Evolutionary conservation across 1,284 basidiomycete species (phyloP), one percentile per base, ranked within the genome.

Genomic region (Blastosporella zonata): DNA sequence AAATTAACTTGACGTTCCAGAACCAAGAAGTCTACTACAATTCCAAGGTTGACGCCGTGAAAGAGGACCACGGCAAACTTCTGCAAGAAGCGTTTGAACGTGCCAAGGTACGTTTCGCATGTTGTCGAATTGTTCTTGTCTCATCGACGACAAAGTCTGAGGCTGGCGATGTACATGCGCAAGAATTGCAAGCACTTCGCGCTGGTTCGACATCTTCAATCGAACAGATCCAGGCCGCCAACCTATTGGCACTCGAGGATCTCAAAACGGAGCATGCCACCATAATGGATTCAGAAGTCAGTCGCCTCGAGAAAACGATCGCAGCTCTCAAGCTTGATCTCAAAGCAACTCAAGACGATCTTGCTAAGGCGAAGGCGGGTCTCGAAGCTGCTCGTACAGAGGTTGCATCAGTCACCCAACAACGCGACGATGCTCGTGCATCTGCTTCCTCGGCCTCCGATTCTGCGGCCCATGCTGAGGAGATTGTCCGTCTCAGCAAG

Each of bases 271-370:
- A 88, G 48, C 84, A 90, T 54, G 70, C 77, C 40, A 73, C 74
- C 17, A 56, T 65, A 5, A 68, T 89, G 15, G 80, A 83, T 44
- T 71, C 73, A 22, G 75, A 86, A 58, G 70, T 79, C 34, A 75
- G 76, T 53, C 65, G 64, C 1, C 68, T 85, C 17, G 80, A 86
- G 64, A 87, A 90, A 68, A 75, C 80, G 60, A 74, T 89, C 46
- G 72, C 69, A 44, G 77, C 67, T 47, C 71, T 83, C 55, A 78
- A 67, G 43, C 66, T 90, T 31, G 87, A 92, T 59, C 76, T 91
- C 41, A 88, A 84, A 62, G 90, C 87, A 7, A 89, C 90, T 0
- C 80, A 84, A 59, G 88, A 91, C 52, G 90, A 91, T 60, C 79
- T 92, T 31, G 62, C 74, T 1, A 91, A 90, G 68, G 75, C 86